Evolutionary conservation across 1,284 basidiomycete genomes (phyloP).

Genomic region (Moesziomyces sp.): DNA sequence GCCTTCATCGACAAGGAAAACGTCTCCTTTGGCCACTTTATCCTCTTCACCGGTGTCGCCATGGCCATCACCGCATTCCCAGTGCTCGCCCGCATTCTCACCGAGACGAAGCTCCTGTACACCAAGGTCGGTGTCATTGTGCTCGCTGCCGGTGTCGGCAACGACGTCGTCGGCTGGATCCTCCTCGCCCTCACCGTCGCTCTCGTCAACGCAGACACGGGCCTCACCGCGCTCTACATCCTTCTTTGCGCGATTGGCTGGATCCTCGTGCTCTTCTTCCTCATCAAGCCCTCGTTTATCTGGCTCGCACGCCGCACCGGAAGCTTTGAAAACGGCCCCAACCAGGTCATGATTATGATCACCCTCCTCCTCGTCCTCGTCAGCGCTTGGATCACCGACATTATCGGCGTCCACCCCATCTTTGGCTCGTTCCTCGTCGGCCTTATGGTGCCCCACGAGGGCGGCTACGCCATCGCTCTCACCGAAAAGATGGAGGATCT

Average conservation of each 20-base stretch:
- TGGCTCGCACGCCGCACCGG: constrained; percentile 84
- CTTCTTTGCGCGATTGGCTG: constrained; percentile 84
- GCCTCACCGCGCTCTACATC: constrained; percentile 80
- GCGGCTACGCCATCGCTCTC: constrained; percentile 75
- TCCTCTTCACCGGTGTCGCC: constrained; percentile 91
- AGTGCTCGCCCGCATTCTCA: constrained; percentile 80
- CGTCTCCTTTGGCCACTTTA: constrained; percentile 83
- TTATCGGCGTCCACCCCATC: constrained; percentile 89
- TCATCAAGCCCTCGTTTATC: constrained; percentile 74
- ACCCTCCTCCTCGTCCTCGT: constrained; percentile 80
- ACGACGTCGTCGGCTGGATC: constrained; percentile 79
- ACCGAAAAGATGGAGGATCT: constrained; percentile 73
- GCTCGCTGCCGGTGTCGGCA: constrained; percentile 88
- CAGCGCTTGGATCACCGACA: constrained; percentile 87
- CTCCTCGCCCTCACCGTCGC: constrained; percentile 84
- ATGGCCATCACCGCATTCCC: constrained; percentile 86
- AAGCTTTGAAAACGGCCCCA: constrained; percentile 79
- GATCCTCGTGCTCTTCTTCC: constrained; percentile 81
- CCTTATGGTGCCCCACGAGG: constrained; percentile 86
- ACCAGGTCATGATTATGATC: constrained; percentile 80
- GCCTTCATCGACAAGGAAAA: constrained; percentile 76
- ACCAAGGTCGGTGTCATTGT: constrained; percentile 93
- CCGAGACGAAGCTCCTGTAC: constrained; percentile 78
- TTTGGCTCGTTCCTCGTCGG: constrained; percentile 86
- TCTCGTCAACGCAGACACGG: constrained; percentile 83